Evolutionary conservation across 2,329 filamentous ascomycete genomes (phyloP), one percentile per base, ranked within the genome.

Genomic region (Cercospora beticola): DNA sequence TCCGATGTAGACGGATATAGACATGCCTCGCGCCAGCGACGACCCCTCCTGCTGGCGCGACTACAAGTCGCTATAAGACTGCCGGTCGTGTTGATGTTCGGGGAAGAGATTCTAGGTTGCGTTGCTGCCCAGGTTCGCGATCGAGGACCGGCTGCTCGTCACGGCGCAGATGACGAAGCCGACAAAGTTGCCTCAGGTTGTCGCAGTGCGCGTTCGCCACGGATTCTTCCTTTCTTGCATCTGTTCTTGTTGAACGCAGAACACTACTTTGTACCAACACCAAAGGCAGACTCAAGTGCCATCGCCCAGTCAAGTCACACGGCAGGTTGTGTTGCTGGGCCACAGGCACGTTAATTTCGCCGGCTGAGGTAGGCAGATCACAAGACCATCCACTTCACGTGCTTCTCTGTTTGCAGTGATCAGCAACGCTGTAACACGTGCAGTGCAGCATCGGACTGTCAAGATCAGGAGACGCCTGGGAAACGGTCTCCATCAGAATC

Each of bases 1-100:
- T 86, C 93, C 93, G 79, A 97, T 90, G 85, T 93, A 92, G 82
- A 69, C 52, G 57, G 62, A 66, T 80, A 94, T 88, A 84, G 92
- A 91, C 93, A 97, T 97, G 61, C 62, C 62, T 64, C 65, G 69
- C 67, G 69, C 68, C 66, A 71, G 70, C 64, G 49, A 62, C 54
- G 21, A 36, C 56, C 58, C 56, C 43, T 63, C 33, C 56, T 68
- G 68, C 68, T 68, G 67, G 62, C 68, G 66, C 66, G 62, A 64
- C 5, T 23, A 14, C 62, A 64, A 9, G 33, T 26, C 12, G 49
- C 18, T 57, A 6, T 14, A 26, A 21, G 26, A 49, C 43, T 33
- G 56, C 10, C 28, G 61, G 10, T 23, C 23, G 28, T 23, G 62
- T 56, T 54, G 62, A 43, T 40, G 49, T 31, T 21, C 30, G 49